phyloP scores from a whole-genome alignment of 108 stramenopile genomes.

The Nitzschia putrida region DNA sequence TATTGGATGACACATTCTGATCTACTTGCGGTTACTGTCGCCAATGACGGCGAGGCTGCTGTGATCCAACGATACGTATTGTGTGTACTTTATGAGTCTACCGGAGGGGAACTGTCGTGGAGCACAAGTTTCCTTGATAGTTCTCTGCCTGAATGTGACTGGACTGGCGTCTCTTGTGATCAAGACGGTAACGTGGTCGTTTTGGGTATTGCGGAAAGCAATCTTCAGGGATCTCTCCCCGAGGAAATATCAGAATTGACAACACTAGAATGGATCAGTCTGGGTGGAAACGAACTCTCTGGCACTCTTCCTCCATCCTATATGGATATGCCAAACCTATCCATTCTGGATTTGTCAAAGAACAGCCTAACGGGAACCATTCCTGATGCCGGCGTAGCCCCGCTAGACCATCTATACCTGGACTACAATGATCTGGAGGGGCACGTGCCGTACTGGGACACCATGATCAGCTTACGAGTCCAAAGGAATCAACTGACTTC shows the following conservation, averaged over 20 bases:
- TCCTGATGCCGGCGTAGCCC: constrained; percentile 18
- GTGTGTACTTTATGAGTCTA: constrained; percentile 21
- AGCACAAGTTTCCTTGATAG: background rate
- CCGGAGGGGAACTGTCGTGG: constrained; percentile 9
- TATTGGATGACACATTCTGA: constrained; percentile 27
- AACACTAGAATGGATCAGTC: constrained; percentile 6
- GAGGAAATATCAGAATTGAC: constrained; percentile 13
- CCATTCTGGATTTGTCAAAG: constrained; percentile 3
- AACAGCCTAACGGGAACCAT: constrained; percentile 39
- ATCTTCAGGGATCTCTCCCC: constrained; percentile 20
- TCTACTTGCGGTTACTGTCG: background rate
- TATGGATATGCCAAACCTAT: background rate
- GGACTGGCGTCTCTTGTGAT: constrained; percentile 27
- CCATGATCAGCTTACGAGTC: background rate
- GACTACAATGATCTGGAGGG: constrained; percentile 14
- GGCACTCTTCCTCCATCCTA: constrained; percentile 31
- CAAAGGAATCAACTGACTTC: constrained; percentile 12
- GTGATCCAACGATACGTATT: constrained; percentile 32
- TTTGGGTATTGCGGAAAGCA: constrained; percentile 13
- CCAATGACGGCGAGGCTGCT: constrained; percentile 14
- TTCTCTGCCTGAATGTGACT: constrained; percentile 24
- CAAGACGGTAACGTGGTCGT: background rate
- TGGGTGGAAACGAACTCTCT: constrained; percentile 27
- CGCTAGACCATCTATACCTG: constrained; percentile 10
- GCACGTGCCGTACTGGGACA: constrained; percentile 13